Base-by-base conservation (phyloP, 2,329 filamentous ascomycete species). In the Colletotrichum sp. region DNA sequence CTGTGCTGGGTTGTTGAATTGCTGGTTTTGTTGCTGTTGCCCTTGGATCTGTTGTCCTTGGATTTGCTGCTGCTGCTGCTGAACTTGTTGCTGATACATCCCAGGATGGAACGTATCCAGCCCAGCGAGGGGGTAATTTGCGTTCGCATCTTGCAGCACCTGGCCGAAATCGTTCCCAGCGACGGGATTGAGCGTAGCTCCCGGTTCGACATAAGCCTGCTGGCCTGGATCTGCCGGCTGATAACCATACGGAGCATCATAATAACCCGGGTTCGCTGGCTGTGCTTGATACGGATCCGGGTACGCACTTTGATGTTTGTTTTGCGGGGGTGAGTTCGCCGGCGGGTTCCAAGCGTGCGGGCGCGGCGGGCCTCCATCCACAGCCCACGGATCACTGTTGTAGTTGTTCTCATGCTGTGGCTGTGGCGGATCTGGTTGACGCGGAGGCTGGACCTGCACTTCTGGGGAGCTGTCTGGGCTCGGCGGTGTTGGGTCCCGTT, bases 151-250 rank as follows among this genome's bases (percentile, higher is more conserved):
- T 59, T 59, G 55, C 28, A 30, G 18, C 1, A 32, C 18, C 10
- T 32, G 15, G 55, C 21, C 26, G 1, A 59, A 28, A 0, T 59
- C 26, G 21, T 7, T 5, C 13, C 24, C 55, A 4, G 24, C 30
- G 1, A 0, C 18, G 1, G 59, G 59, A 0, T 32, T 32, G 2
- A 63, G 12, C 3, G 30, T 24, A 7, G 13, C 59, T n/a, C 28
- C 16, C 10, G 59, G 59, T 9, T 30, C 28, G 12, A 36, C 30
- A 18, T 28, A 59, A 15, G 30, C 28, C n/a, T 15, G 59, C 15
- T 63, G 59, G 28, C n/a, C 59, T 63, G 10, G 6, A 10, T 15
- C 30, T 3, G n/a, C 30, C 12, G n/a, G n/a, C 59, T 63, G 59
- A n/a, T 24, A 63, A 7, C 59, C 59, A 5, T 63, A 63, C 18